Evolutionary conservation across 345 rosid species (phyloP).

Genomic region (Eutrema japonicum): DNA sequence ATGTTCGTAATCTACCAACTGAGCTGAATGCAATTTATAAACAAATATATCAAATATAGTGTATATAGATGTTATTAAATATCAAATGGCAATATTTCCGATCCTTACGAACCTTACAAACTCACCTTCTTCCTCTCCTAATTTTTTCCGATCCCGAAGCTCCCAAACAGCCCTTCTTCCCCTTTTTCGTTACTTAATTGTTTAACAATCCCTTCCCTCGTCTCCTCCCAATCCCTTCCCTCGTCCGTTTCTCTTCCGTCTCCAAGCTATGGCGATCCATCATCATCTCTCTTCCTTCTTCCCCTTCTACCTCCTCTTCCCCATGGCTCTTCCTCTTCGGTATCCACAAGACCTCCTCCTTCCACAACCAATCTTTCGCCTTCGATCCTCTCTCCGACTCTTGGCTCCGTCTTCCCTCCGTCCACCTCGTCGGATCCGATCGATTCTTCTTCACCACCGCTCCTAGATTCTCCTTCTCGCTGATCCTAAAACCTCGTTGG

Average conservation of each 20-base stretch:
- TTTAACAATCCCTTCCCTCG: no score
- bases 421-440: slow-evolving; percentile 51
- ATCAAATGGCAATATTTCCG: no score
- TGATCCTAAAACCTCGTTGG: slow-evolving; percentile 57
- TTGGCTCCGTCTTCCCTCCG: slow-evolving; percentile 71
- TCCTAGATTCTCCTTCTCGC: slow-evolving; percentile 66
- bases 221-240: slow-evolving; percentile 72
- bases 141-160: no score
- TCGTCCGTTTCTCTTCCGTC: slow-evolving; percentile 75
- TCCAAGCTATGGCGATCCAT: slow-evolving; percentile 68
- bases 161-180: no score
- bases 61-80: no score
- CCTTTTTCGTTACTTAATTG: no score
- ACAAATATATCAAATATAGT: no score
- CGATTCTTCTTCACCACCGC: slow-evolving; percentile 78
- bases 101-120: no score
- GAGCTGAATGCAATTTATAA: no score
- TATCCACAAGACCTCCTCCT: slow-evolving; percentile 78
- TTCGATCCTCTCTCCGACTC: slow-evolving; percentile 72
- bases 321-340: slow-evolving; percentile 96
- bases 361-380: slow-evolving; percentile 84
- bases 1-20: no score
- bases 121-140: no score
- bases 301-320: slow-evolving; percentile 30
- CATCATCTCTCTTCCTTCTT: slow-evolving; percentile 47